Conservation (phyloP, 345 rosid species). For the Durio zibethinus region DNA sequence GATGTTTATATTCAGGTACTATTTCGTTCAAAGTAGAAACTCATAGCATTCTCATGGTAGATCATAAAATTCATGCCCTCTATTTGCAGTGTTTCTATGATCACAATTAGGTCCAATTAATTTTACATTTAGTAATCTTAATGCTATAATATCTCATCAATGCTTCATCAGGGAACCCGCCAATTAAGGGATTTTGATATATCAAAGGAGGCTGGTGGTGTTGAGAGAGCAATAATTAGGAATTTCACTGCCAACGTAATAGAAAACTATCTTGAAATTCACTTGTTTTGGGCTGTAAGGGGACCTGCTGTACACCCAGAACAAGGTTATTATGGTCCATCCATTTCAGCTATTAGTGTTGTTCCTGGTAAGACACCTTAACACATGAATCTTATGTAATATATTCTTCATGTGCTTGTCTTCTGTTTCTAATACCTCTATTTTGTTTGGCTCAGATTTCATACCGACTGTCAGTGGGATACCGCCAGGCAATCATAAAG, state of each 20-base stretch:
- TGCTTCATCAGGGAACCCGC: slow-evolving; percentile 31
- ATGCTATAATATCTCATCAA: not conserved
- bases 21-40: not conserved
- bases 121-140: slow-evolving; percentile 1
- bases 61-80: not conserved
- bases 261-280: slow-evolving; percentile 52
- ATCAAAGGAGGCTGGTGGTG: slow-evolving; percentile 35
- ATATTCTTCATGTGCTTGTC: not conserved
- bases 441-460: slow-evolving; percentile 23
- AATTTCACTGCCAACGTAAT: slow-evolving; percentile 39
- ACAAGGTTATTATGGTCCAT: slow-evolving; percentile 55
- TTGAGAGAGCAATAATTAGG: slow-evolving; percentile 18
- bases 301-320: slow-evolving; percentile 54
- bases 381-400: not conserved
- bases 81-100: not conserved
- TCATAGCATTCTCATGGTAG: not conserved
- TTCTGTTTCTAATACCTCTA: not conserved
- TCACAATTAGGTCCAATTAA: not conserved
- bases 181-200: slow-evolving; percentile 33
- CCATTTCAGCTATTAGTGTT: slow-evolving; percentile 40
- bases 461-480: slow-evolving; percentile 12
- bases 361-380: slow-evolving; percentile 24
- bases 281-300: slow-evolving; percentile 72
- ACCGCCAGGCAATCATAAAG: not conserved
- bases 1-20: slow-evolving; percentile 51